phyloP scores from a whole-genome alignment of 495 filamentous ascomycete genomes.

The Apodospora peruviana region DNA sequence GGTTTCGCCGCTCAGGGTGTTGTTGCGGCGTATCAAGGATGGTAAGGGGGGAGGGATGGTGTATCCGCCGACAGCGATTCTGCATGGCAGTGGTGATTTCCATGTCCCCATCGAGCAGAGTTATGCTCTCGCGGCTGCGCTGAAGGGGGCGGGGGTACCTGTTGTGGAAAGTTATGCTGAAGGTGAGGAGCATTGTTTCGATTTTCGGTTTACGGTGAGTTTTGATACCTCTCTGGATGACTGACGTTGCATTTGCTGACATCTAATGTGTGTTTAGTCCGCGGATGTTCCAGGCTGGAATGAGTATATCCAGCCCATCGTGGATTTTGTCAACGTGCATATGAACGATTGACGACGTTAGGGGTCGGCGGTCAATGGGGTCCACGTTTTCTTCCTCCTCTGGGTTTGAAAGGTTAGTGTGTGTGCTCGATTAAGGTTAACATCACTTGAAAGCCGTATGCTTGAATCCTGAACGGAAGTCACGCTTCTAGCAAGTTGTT shows the following conservation, averaged over 20 bases:
- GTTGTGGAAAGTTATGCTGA: constrained; percentile 21
- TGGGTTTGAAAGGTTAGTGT: too few relatives aligned
- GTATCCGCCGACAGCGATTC: constrained; percentile 24
- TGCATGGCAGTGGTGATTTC: constrained; percentile 21
- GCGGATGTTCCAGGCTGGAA: constrained; percentile 18
- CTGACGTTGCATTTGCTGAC: neutral
- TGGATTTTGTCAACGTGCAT: constrained; percentile 20
- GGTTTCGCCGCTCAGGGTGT: constrained; percentile 13
- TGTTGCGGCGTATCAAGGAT: constrained; percentile 8
- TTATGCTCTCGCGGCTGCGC: constrained; percentile 12
- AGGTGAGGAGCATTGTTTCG: constrained; percentile 18
- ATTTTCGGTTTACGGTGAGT: constrained; percentile 23
- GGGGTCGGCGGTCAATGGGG: too few relatives aligned
- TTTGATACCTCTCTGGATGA: neutral
- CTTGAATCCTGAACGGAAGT: too few relatives aligned
- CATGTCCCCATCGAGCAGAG: constrained; percentile 18
- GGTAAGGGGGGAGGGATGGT: neutral
- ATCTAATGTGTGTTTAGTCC: constrained; percentile 3
- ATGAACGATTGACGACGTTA: too few relatives aligned
- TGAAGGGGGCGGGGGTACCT: constrained; percentile 14
- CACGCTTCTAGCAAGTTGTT: too few relatives aligned
- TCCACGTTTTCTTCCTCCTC: too few relatives aligned
- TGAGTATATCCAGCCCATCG: constrained; percentile 17
- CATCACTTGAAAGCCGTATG: too few relatives aligned
- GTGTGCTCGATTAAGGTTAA: too few relatives aligned